These are phyloP conservation scores for Metrosideros polymorpha DNA, from an alignment of 441 rosid genomes.

Conservation along the genomic window DNA sequence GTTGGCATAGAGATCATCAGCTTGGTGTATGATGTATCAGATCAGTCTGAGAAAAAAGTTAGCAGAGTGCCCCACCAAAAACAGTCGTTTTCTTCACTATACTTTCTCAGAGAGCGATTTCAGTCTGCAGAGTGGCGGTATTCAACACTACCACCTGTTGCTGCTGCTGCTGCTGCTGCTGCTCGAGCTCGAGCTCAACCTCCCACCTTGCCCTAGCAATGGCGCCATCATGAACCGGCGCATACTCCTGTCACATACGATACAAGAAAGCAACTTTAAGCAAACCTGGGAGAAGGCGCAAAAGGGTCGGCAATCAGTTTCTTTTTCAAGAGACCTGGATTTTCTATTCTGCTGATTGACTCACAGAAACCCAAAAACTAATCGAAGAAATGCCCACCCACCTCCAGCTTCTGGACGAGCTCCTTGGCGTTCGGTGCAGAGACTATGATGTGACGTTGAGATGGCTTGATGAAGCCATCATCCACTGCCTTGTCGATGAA, in stretches of 20 bases:
- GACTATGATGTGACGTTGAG: conserved; percentile 81
- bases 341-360: neutral
- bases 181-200: conserved; percentile 24
- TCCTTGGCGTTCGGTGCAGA: conserved; percentile 84
- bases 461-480: conserved; percentile 89
- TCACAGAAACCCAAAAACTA: neutral
- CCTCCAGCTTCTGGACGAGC: conserved; percentile 94
- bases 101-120: conserved; percentile 43
- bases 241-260: conserved; percentile 48
- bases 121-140: conserved; percentile 38
- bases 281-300: neutral
- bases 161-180: conserved; percentile 24
- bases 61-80: neutral
- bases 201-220: conserved; percentile 84
- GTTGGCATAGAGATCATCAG: conserved; percentile 2
- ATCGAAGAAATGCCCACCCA: conserved; percentile 3
- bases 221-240: conserved; percentile 73
- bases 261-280: conserved; percentile 3
- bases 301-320: neutral
- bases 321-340: neutral
- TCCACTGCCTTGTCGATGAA: conserved; percentile 95
- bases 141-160: conserved; percentile 51
- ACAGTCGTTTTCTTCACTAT: conserved; percentile 1
- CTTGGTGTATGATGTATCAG: conserved; percentile 21
- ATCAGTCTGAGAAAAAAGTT: neutral